Base-by-base conservation (phyloP, 768 basidiomycete species). In the Termitomyces sp. region DNA sequence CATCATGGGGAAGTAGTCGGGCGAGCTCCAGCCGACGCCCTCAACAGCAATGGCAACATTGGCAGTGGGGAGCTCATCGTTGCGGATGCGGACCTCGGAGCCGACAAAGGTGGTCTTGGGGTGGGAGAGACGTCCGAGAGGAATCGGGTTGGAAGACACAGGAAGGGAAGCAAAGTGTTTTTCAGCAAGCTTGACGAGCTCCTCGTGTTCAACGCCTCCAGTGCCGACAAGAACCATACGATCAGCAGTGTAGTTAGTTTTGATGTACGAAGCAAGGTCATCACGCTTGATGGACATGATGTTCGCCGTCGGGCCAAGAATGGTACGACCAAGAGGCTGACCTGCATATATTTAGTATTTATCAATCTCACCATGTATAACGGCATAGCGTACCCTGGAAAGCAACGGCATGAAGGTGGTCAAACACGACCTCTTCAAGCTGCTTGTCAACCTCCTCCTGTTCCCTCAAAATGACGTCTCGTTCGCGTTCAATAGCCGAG, bases 391-490 rank as follows among this genome's bases (percentile, higher is more conserved):
- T 69, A 95, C 95, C 86, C 75, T 95, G 92, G 85, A 94, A 99
- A 54, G 97, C 97, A 61, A 98, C 87, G 46, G 96, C 80, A 73
- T 99, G 97, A 58, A 99, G 76, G 70, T 99, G 97, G 76, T 98
- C 97, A 66, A 99, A 98, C 9, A 98, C 93, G 67, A 98, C 95
- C 73, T 98, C 97, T 77, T 98, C 95, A 52, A 91, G 75, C 79
- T 97, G 94, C 78, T 98, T 98, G 76, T 97, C 94, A 31, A 98
- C 97, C 77, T 98, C 97, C 77, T 98, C 92, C 77, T 97, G 95
- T 73, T 99, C 97, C 61, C 97, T 82, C 55, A 98, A 73, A 64
- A 98, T 98, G 42, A 98, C 95, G 70, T 95, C 94, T 45, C 95
- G 85, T 77, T 98, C 97, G 62, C 95, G 80, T 75, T 98, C 97